Evolutionary conservation across 2,329 filamentous ascomycete genomes (phyloP), one percentile per base, ranked within the genome.

Genomic region (Diaporthe citri): DNA sequence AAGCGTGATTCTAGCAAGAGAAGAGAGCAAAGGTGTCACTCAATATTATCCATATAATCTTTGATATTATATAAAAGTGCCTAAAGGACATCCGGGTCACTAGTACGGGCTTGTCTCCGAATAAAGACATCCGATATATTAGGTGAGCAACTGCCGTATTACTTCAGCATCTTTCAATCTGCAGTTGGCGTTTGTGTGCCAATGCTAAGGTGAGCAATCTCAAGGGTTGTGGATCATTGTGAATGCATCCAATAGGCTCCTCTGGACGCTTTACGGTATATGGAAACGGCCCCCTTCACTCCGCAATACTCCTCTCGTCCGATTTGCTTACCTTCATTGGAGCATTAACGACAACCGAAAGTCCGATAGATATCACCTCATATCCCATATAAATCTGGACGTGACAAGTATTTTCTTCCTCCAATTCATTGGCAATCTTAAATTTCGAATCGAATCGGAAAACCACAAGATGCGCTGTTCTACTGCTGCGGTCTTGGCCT

Each of bases 281-380:
- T 39, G 64, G 64, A 41, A 55, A 28, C 64, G 64, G 64, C 8
- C 46, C 17, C 17, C 15, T 10, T 22, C 28, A 41, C 64, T 69
- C 64, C 64, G 64, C n/a, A 52, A 15, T 55, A 22, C 48, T 55
- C 48, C 64, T 55, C 48, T 41, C 15, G 34, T 34, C 64, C n/a
- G 48, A 22, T 9, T 41, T 55, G 64, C n/a, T 69, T 41, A 55
- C 34, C 4, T 41, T 55, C 31, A 69, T 69, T 69, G 46, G 48
- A 55, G 64, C 64, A 41, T 69, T 41, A 41, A 15, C 15, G 17
- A 41, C 34, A 55, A 48, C 22, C n/a, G 17, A 31, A 31, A 15
- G 15, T 17, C 64, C 34, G 64, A 39, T 52, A 52, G 15, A 52
- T 39, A 3, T 67, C 22, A 39, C n/a, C 46, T 52, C 34, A 52